Percentiles rank a stretch among this genome's conserved stretches.
phyloP scores from a whole-genome alignment of 306 rosid genomes.

The Mimosa bimucronata region DNA sequence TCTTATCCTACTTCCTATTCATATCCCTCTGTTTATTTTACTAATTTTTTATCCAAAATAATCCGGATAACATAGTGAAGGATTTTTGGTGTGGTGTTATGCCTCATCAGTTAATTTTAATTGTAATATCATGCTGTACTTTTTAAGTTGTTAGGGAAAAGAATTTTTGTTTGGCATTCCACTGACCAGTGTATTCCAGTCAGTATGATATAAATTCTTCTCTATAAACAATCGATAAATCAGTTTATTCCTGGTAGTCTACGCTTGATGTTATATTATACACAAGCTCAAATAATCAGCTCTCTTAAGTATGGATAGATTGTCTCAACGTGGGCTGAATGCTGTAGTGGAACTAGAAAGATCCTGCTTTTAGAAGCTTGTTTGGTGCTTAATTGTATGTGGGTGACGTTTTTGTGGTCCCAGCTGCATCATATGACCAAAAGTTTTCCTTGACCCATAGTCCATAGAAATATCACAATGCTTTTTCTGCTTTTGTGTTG shows the following conservation, averaged over 20 bases:
- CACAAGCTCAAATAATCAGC: no score
- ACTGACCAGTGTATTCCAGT: not conserved
- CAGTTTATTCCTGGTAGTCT: not conserved
- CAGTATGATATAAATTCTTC: not conserved
- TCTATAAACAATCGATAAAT: not conserved
- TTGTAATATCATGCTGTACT: not conserved
- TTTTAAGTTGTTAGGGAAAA: not conserved
- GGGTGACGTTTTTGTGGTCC: not conserved
- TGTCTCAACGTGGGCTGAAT: no score
- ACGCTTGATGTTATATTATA: no score
- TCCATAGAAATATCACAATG: slow-evolving; percentile 18
- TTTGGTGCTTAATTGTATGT: not conserved
- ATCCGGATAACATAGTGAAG: not conserved
- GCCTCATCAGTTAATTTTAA: not conserved
- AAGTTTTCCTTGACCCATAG: slow-evolving; percentile 15
- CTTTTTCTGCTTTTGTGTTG: not conserved
- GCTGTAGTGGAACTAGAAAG: no score
- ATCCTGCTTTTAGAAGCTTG: not conserved
- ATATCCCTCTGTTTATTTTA: not conserved
- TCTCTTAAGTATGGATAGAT: no score
- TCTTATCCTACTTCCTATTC: not conserved
- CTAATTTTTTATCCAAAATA: not conserved
- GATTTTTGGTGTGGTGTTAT: not conserved
- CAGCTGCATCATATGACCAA: not conserved
- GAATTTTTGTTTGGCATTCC: not conserved